Base-by-base conservation (phyloP, 139 green algal genomes). In the Tetradesmus obliquus region DNA sequence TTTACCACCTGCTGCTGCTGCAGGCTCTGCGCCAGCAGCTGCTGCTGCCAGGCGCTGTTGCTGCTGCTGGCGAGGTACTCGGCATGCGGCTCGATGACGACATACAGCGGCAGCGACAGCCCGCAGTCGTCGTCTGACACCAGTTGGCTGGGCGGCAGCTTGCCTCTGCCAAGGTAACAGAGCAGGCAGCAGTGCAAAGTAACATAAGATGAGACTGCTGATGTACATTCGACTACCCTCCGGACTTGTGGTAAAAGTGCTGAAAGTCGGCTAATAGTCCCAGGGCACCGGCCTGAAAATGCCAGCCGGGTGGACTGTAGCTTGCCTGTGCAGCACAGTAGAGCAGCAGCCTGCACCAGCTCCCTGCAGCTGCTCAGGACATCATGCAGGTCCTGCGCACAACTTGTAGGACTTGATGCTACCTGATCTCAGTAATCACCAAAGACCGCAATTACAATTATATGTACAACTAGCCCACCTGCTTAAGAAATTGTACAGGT, bases 31-130 rank as follows among this genome's bases (percentile, higher is more conserved):
- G 82, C 32, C 85, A 82, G n/a, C 32, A 89, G 66, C 66, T 66
- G 71, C 62, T 60, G 45, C 57, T 79, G 74, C 60, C 54, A 51
- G 54, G 62, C 85, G 12, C 4, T 22, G 51, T 58, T 22, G 45
- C 51, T 82, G 62, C 60, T 82, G 85, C 24, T 66, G 66, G 45
- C 13, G 1, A 90, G 86, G 71, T 90, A 90, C 53, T 90, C 71
- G 13, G 8, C 4, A 22, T 90, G 86, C 5, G 86, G 86, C 86
- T 90, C 86, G 55, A 90, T 71, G 45, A 90, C 86, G 2, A 81
- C 76, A 19, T 90, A 83, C 53, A 90, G 86, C 51, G 86, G 86
- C 51, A 90, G 86, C 2, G 51, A 55, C 6, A 90, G 51, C 1
- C 32, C 86, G 3, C 53, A 53, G 17, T 72, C 69, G 15, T 69